A percentile compares a stretch with the other conserved stretches of the same genome.
These are phyloP conservation scores for Suillus plorans DNA, from an alignment of 768 basidiomycete species.

Conservation along the genomic window DNA sequence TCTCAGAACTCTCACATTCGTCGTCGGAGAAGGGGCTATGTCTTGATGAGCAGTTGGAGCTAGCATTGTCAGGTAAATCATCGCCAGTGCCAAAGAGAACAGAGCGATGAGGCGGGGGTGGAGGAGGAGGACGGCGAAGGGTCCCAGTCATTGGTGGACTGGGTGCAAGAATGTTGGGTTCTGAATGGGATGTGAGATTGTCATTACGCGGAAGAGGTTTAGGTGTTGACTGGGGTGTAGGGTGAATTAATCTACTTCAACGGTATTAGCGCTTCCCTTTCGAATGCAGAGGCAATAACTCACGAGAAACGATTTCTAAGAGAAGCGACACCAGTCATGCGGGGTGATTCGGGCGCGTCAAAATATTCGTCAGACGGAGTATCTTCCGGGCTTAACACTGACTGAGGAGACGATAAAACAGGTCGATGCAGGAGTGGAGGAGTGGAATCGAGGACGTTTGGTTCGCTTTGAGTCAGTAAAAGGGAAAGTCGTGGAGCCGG, in stretches of 20 bases:
- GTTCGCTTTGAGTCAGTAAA: slow-evolving; percentile 23
- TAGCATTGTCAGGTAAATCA: slow-evolving; percentile 15
- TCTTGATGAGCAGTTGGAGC: slow-evolving; percentile 22
- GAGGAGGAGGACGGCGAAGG: slow-evolving; percentile 20
- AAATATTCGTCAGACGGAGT: not conserved
- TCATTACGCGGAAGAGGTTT: slow-evolving; percentile 15
- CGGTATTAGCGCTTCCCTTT: not conserved
- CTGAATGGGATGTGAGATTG: slow-evolving; percentile 17
- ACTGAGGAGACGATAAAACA: not conserved
- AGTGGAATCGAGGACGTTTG: slow-evolving; percentile 11
- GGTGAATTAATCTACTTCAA: slow-evolving; percentile 28
- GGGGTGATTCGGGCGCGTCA: not conserved
- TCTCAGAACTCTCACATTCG: slow-evolving; percentile 28
- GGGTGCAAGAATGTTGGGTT: slow-evolving; percentile 24
- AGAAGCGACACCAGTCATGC: slow-evolving; percentile 36
- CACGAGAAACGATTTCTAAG: slow-evolving; percentile 49
- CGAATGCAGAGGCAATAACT: slow-evolving; percentile 33
- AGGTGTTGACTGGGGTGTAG: slow-evolving; percentile 34
- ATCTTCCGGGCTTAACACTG: not conserved
- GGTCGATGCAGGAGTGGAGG: slow-evolving; percentile 19
- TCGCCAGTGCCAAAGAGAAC: slow-evolving; percentile 23
- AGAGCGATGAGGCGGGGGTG: slow-evolving; percentile 7
- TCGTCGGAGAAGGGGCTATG: slow-evolving; percentile 32
- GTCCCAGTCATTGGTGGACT: slow-evolving; percentile 17
- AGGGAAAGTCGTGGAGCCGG: slow-evolving; percentile 14